Base-by-base conservation (phyloP, 257 asterid genomes). In the Pogostemon cablin region DNA sequence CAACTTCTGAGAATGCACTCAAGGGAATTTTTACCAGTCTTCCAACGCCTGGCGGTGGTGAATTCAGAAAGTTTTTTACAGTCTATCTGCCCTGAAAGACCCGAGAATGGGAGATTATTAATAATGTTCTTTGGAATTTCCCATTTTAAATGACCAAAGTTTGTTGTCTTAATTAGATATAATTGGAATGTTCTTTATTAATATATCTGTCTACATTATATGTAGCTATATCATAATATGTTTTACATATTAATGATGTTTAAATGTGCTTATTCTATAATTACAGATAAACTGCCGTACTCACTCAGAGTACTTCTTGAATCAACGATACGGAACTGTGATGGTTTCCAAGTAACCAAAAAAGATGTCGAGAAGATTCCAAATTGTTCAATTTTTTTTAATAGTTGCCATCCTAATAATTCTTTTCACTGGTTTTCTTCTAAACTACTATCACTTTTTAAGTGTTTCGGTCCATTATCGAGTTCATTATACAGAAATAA, bases 301-400 rank as follows among this genome's bases (percentile, higher is more conserved):
- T 93, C 97, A 58, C 88, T 93, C 60, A 87, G 90, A 75, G 90
- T 93, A 60, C 97, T 93, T 75, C 89, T 90, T 2, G 98, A 93
- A 71, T 93, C 98, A 9, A 96, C 98, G 2, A 90, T 93, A 38
- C 98, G 97, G 72, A 93, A 93, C 65, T 93, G 98, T 78, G 98
- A 93, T 44, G 90, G 89, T 47, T 93, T 93, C 82, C 98, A 93
- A 90, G 97, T 93, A 15, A 88, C 67, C 2, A 87, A 90, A 83
- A 92, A 86, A 68, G 97, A 90, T 79, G 97, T 90, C 6, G 97
- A 87, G 80, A 93, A 90, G 84, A 93, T 93, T 15, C 15, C 15
- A 15, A 15, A 15, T 15, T 15, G 15, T 15, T 15, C 15, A 15
- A 15, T 15, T 15, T 15, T 15, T 15, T 15, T 15, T 15, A 15